phyloP scores from a whole-genome alignment of 768 basidiomycete genomes.

The Psilocybe cyanescens region DNA sequence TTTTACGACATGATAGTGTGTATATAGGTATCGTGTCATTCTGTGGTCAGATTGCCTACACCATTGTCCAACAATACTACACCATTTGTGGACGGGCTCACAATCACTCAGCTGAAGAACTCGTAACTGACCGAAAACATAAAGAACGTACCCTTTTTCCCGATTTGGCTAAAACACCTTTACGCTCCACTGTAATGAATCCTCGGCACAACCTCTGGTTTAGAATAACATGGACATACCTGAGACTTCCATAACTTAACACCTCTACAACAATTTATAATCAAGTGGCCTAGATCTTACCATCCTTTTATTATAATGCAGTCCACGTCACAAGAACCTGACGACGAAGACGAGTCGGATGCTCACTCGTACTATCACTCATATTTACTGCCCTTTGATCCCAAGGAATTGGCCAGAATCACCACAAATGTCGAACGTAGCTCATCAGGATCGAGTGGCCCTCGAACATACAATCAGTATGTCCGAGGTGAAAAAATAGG shows the following conservation, averaged over 20 bases:
- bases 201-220: slow-evolving; percentile 3
- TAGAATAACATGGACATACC: slow-evolving; percentile 6
- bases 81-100: neutral
- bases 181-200: slow-evolving; percentile 3
- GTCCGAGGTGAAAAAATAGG: slow-evolving; percentile 41
- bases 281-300: neutral
- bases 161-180: slow-evolving; percentile 14
- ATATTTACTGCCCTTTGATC: slow-evolving; percentile 34
- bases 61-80: neutral
- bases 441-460: slow-evolving; percentile 28
- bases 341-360: slow-evolving; percentile 6
- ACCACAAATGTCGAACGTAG: slow-evolving; percentile 34
- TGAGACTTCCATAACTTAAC: slow-evolving; percentile 7
- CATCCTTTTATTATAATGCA: slow-evolving; percentile 2
- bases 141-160: neutral
- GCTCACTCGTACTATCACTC: neutral
- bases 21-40: neutral
- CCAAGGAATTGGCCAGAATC: slow-evolving; percentile 45
- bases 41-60: neutral
- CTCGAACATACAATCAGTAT: slow-evolving; percentile 72
- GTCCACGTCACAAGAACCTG: neutral
- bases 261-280: neutral
- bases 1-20: neutral
- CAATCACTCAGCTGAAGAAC: too few relatives aligned
- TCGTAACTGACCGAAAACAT: neutral